These are phyloP conservation scores for Aspergillus sp. DNA, from an alignment of 2,329 filamentous ascomycete species.

Conservation along the genomic window DNA sequence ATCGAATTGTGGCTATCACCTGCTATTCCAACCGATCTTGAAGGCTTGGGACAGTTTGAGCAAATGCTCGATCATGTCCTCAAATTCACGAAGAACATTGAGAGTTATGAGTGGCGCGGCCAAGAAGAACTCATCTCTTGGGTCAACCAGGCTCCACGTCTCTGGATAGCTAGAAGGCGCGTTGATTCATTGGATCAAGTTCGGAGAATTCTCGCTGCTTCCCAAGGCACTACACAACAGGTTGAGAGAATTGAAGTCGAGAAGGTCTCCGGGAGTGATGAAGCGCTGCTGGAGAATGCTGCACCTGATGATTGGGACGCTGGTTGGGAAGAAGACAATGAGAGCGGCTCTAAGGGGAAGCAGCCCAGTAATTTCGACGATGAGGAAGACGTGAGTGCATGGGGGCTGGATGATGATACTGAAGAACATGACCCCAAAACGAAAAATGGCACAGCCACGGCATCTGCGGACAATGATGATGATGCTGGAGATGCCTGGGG, in stretches of 20 bases:
- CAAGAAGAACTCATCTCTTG: slow-evolving; percentile 70
- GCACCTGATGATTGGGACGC: slow-evolving; percentile 69
- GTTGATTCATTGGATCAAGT: slow-evolving; percentile 77
- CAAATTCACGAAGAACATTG: slow-evolving; percentile 65
- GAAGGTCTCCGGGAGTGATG: slow-evolving; percentile 70
- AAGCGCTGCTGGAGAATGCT: slow-evolving; percentile 61
- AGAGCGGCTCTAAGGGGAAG: slow-evolving; percentile 33
- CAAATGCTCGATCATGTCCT: slow-evolving; percentile 65
- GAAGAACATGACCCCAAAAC: slow-evolving; percentile 22
- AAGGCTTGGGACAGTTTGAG: slow-evolving; percentile 72
- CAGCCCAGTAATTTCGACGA: slow-evolving; percentile 31
- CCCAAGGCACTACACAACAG: slow-evolving; percentile 65
- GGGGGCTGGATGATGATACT: slow-evolving; percentile 51
- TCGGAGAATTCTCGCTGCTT: slow-evolving; percentile 66
- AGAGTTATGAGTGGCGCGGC: slow-evolving; percentile 63
- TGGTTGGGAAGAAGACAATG: slow-evolving; percentile 74
- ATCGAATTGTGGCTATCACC: slow-evolving; percentile 74
- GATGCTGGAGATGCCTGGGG: slow-evolving; percentile 71
- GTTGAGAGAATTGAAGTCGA: slow-evolving; percentile 87
- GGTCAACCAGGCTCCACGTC: slow-evolving; percentile 75
- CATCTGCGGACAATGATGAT: slow-evolving; percentile 32
- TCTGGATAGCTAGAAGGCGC: slow-evolving; percentile 83
- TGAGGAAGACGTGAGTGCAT: slow-evolving; percentile 52
- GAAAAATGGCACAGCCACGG: slow-evolving; percentile 16
- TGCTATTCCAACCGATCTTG: slow-evolving; percentile 73